These are phyloP conservation scores for Vachellia pachyceras DNA, from an alignment of 306 rosid species.

Conservation along the genomic window DNA sequence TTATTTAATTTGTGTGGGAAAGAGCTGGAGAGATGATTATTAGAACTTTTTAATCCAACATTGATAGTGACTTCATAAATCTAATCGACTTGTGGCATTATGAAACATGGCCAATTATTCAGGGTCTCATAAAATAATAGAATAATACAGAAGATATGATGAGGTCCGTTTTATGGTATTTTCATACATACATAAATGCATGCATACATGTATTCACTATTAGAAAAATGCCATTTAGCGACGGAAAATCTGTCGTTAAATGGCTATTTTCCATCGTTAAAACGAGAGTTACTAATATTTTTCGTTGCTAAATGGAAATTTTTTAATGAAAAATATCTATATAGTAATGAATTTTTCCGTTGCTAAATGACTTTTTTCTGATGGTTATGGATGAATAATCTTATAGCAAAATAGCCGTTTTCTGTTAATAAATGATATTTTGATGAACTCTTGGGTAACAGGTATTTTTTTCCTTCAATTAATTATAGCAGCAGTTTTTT, in stretches of 20 bases:
- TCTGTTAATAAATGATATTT: too few species aligned
- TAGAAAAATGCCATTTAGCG: too few species aligned
- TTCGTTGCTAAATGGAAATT: too few species aligned
- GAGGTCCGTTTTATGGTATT: neutral
- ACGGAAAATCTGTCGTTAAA: too few species aligned
- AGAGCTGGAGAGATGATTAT: conserved; percentile 31
- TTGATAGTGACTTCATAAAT: conserved; percentile 32
- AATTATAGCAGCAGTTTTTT: neutral
- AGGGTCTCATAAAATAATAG: neutral
- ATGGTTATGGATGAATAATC: too few species aligned
- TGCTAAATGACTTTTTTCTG: too few species aligned
- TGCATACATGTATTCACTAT: too few species aligned
- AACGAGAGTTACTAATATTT: too few species aligned
- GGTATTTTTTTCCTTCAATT: neutral
- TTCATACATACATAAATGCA: neutral
- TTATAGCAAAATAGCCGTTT: neutral
- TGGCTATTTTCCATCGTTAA: too few species aligned
- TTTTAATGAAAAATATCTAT: too few species aligned
- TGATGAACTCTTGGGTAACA: neutral
- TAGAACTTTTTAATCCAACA: conserved; percentile 33
- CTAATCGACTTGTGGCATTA: conserved; percentile 21
- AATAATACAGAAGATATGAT: neutral
- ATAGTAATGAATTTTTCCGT: too few species aligned
- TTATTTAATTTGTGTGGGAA: conserved; percentile 23
- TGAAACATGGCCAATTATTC: conserved; percentile 35